Base-by-base conservation (phyloP, 257 asterid genomes). In the Parsonsia alboflavescens region DNA sequence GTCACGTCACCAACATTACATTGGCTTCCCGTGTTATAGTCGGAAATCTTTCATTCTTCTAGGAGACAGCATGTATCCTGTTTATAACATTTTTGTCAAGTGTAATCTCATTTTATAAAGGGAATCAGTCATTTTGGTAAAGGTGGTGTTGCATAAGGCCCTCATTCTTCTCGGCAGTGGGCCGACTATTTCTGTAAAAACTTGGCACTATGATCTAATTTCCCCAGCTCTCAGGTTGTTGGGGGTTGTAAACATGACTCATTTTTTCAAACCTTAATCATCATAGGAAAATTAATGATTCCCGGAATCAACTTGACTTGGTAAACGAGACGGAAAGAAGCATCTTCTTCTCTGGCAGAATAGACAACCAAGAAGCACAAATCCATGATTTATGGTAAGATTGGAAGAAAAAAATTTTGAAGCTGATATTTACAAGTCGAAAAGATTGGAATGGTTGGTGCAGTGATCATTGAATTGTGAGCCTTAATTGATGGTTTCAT, bases 21-120 rank as follows among this genome's bases (percentile, higher is more conserved):
- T 39, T 65, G 30, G 70, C 30, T 39, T 65, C 50, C 19, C 12
- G 39, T 4, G 13, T 39, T 30, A 2, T 65, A 39, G 39, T 33
- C 39, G 39, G 45, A 65, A 17, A 8, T 65, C 50, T 65, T 65
- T 65, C 50, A 65, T 19, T 49, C 8, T 42, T 39, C 70, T 65
- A 17, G 48, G 50, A 10, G 39, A 65, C 6, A 36, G 4, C 19
- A 6, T 64, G 69, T 65, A 65, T 17, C 24, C 30, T 65, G 70
- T 65, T 36, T 19, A 39, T 65, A 65, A 39, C 70, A 65, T 39
- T 65, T 65, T 65, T 59, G 66, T 65, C 70, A 39, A 65, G 11
- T 26, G 16, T 2, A 39, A 41, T 36, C 45, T 65, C 50, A 39
- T 9, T 8, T 39, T 63, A 63, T 6, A 63, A 46, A 62, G 5